Evolutionary conservation across 768 basidiomycete species (phyloP).

Genomic region (Naganishia onofrii): DNA sequence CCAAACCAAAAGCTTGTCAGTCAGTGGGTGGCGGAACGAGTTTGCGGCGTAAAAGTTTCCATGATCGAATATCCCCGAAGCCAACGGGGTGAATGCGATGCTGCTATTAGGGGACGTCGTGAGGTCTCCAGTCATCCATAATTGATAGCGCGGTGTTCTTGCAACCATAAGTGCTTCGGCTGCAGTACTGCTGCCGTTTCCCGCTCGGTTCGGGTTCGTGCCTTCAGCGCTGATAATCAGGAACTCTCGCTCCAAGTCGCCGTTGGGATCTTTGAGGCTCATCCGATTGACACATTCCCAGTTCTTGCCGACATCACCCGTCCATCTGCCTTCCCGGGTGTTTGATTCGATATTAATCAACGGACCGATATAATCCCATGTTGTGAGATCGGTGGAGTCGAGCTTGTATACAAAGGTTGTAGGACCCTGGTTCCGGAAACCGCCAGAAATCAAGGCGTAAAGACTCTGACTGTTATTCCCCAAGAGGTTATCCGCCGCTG

Average conservation of each 20-base stretch:
- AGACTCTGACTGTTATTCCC: not conserved
- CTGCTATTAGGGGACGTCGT: not conserved
- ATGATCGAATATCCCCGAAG: constrained; percentile 28
- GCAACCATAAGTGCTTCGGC: constrained; percentile 2
- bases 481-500: constrained; percentile 14
- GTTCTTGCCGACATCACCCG: constrained; percentile 29
- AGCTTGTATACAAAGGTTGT: constrained; percentile 30
- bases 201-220: not conserved
- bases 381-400: constrained; percentile 12
- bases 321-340: constrained; percentile 18
- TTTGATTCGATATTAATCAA: constrained; percentile 17
- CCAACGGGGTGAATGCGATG: not conserved
- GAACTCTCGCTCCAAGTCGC: constrained; percentile 5
- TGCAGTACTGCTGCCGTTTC: not conserved
- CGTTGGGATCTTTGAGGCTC: constrained; percentile 5
- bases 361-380: constrained; percentile 24
- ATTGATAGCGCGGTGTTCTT: constrained; percentile 21
- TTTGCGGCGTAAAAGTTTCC: constrained; percentile 30
- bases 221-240: constrained; percentile 18
- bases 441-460: constrained; percentile 31
- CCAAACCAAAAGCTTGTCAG: constrained; percentile 18
- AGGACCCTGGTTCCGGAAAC: constrained; percentile 26
- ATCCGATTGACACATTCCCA: constrained; percentile 32
- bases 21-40: constrained; percentile 21
- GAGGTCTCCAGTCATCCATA: constrained; percentile 26